A percentile compares a stretch with the other conserved stretches of the same genome.
These are phyloP conservation scores for Hanseniaspora mollemarum DNA, from an alignment of 805 yeast species.

Conservation along the genomic window DNA sequence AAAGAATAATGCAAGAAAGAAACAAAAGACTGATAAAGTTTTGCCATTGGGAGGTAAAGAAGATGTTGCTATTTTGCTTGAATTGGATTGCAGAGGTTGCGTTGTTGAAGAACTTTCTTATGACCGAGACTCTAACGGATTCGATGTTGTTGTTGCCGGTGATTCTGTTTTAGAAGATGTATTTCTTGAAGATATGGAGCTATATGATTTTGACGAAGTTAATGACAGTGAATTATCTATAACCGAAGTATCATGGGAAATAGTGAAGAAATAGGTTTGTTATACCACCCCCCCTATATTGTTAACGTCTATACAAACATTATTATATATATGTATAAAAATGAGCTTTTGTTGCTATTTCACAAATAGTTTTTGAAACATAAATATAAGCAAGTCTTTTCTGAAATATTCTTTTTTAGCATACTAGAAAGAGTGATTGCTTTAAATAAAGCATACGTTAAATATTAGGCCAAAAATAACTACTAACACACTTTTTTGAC, in stretches of 20 bases:
- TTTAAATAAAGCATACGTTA: conserved; percentile 2
- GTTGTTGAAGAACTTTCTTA: conserved; percentile 61
- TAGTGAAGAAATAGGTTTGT: conserved; percentile 32
- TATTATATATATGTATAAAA: neutral
- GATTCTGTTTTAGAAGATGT: conserved; percentile 40
- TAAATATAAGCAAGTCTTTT: too few species aligned
- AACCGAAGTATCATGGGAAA: conserved; percentile 58
- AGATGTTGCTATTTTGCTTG: conserved; percentile 36
- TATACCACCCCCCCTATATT: too few species aligned
- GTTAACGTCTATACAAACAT: too few species aligned
- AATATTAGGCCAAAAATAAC: neutral
- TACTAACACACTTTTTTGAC: neutral
- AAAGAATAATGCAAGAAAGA: conserved; percentile 17
- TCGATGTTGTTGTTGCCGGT: conserved; percentile 22
- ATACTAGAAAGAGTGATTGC: too few species aligned
- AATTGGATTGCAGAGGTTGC: conserved; percentile 77
- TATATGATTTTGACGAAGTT: conserved; percentile 91
- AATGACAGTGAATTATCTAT: conserved; percentile 70
- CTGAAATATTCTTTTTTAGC: too few species aligned
- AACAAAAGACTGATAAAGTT: conserved; percentile 8
- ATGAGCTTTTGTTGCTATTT: too few species aligned
- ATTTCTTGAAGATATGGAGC: conserved; percentile 53
- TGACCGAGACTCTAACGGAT: conserved; percentile 27
- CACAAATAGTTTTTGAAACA: too few species aligned
- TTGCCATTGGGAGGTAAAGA: neutral